Percentiles rank a stretch among this genome's conserved stretches.
These are phyloP conservation scores for Zymoseptoria tritici DNA, from an alignment of 2,329 filamentous ascomycete species.

Conservation along the genomic window DNA sequence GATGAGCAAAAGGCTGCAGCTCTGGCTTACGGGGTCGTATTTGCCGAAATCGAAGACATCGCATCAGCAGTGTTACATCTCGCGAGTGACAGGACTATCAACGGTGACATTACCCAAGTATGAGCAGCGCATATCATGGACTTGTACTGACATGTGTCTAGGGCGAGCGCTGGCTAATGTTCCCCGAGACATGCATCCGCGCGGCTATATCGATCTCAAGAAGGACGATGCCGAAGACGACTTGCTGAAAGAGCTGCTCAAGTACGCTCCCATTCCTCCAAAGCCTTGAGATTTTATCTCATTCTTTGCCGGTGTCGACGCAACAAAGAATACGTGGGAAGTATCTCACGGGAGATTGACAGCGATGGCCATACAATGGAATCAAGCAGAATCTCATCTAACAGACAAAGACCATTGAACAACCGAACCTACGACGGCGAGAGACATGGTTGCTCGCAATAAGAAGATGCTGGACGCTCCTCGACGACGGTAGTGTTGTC, in stretches of 20 bases:
- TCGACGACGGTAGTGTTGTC: not conserved
- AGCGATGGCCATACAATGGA: not conserved
- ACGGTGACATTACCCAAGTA: conserved; percentile 10
- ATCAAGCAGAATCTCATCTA: not conserved
- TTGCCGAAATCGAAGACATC: conserved; percentile 19
- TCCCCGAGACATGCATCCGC: conserved; percentile 7
- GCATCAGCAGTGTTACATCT: conserved; percentile 18
- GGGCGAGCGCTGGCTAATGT: conserved; percentile 19
- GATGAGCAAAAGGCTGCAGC: conserved; percentile 12
- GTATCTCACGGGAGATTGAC: not conserved
- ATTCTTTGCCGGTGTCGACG: not conserved
- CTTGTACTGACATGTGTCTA: conserved; percentile 3
- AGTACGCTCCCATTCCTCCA: not conserved
- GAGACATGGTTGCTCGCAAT: not conserved
- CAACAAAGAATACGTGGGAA: not conserved
- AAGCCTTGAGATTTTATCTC: not conserved
- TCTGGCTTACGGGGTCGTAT: conserved; percentile 11
- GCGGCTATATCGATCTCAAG: conserved; percentile 18
- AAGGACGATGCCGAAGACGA: conserved; percentile 10
- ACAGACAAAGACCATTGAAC: not conserved
- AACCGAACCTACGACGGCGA: not conserved
- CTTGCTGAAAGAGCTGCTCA: not conserved
- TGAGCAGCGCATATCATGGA: not conserved
- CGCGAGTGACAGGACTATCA: conserved; percentile 15
- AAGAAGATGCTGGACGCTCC: not conserved